Evolutionary conservation across 768 basidiomycete genomes (phyloP), one percentile per base, ranked within the genome.

Genomic region (Lyophyllum atratum): DNA sequence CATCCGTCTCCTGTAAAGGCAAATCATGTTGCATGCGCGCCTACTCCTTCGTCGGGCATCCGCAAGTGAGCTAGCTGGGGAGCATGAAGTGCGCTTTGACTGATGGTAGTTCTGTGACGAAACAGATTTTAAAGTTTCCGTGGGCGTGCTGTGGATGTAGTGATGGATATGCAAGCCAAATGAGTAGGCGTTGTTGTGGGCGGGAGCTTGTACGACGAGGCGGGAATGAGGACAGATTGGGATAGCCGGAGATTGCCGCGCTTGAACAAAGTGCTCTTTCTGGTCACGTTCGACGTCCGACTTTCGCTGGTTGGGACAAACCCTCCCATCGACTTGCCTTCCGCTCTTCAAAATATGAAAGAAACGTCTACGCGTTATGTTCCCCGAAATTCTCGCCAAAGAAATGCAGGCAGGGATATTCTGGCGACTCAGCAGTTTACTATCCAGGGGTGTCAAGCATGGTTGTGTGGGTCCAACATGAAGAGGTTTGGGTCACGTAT

Each of bases 1-100:
- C 29, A 47, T 56, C 59, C 46, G 55, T 56, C 4, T 53, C 59
- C 55, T 22, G 17, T 48, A 33, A 53, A 50, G 52, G 59, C 12
- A 60, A 60, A 48, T 53, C 21, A 4, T 43, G 21, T 3, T 33
- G 9, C 19, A 2, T 1, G 19, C 8, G 28, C n/a, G 34, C 39
- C 17, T 40, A 6, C n/a, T 40, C 39, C 39, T 15, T 37, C 12
- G 34, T 9, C 34, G 34, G 17, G 11, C 34, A 15, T 37, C 14
- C n/a, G 39, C 39, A 7, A 4, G 17, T 40, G 39, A 40, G 39
- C 34, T 40, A 19, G 39, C 15, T 15, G 1, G 15, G 10, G n/a
- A n/a, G 2, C 5, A 5, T 4, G n/a, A 40, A 15, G 39, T n/a
- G 5, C 19, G 17, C 10, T 19, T 19, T 19, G 15, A 15, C 4